phyloP scores from a whole-genome alignment of 2,329 filamentous ascomycete genomes.

The Pezicula neosporulosa region DNA sequence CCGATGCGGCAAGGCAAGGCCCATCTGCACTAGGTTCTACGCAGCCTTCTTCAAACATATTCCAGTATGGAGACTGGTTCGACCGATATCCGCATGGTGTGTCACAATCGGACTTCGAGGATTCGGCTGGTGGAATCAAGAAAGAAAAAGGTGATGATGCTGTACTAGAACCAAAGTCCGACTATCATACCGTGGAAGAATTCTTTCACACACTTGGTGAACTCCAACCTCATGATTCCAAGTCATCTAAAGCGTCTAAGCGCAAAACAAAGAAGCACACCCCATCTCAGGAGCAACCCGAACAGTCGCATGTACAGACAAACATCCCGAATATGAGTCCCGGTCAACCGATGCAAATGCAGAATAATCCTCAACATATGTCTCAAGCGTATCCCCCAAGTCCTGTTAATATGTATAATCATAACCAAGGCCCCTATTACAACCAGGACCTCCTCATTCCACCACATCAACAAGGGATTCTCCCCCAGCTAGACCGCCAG shows the following conservation, averaged over 20 bases:
- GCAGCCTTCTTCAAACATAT: slow-evolving; percentile 59
- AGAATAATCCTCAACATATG: slow-evolving; percentile 15
- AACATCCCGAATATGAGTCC: slow-evolving; percentile 19
- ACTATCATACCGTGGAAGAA: slow-evolving; percentile 91
- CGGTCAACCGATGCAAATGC: slow-evolving; percentile 14
- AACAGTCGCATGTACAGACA: slow-evolving; percentile 17
- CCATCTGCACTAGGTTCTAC: slow-evolving; percentile 41
- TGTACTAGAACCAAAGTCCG: slow-evolving; percentile 81
- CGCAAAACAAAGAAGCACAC: slow-evolving; percentile 38
- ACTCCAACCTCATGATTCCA: slow-evolving; percentile 36
- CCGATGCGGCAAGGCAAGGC: slow-evolving; percentile 74
- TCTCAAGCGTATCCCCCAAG: slow-evolving; percentile 21
- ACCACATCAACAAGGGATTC: slow-evolving; percentile 45
- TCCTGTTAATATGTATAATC: slow-evolving; percentile 22
- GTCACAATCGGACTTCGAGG: slow-evolving; percentile 77
- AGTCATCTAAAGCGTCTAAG: slow-evolving; percentile 23
- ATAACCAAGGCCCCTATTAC: slow-evolving; percentile 27
- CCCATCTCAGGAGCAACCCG: slow-evolving; percentile 14
- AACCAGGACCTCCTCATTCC: slow-evolving; percentile 48
- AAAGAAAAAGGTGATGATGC: slow-evolving; percentile 83
- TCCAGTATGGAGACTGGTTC: slow-evolving; percentile 98
- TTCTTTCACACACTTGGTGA: slow-evolving; percentile 83
- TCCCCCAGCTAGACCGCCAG: slow-evolving; percentile 72
- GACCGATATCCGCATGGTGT: slow-evolving; percentile 91
- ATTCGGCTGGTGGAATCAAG: slow-evolving; percentile 63